Evolutionary conservation across 2,329 filamentous ascomycete species (phyloP).

Genomic region (Elsinoe fawcettii): DNA sequence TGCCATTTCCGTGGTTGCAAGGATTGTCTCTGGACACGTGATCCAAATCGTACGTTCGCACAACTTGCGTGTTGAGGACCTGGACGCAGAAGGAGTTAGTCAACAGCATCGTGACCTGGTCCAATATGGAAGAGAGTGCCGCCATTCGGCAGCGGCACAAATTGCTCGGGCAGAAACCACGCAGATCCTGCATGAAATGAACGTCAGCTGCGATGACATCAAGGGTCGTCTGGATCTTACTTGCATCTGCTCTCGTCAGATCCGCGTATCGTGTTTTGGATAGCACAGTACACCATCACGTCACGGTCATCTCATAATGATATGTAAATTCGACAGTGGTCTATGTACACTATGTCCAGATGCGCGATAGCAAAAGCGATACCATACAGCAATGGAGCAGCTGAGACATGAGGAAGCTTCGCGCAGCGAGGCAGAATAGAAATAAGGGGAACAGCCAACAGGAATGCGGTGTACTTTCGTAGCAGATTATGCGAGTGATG

Average conservation of each 20-base stretch:
- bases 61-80: too few species aligned
- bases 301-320: background rate
- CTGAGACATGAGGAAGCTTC: constrained; percentile 2
- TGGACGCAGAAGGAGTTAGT: too few species aligned
- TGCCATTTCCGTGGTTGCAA: too few species aligned
- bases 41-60: too few species aligned
- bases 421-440: constrained; percentile 8
- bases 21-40: too few species aligned
- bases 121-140: background rate
- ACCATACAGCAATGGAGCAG: background rate
- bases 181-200: background rate
- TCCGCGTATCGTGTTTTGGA: background rate
- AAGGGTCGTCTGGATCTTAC: background rate
- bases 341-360: constrained; percentile 14
- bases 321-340: background rate
- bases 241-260: background rate
- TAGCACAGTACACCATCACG: background rate
- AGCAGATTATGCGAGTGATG: background rate
- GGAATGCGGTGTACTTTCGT: background rate
- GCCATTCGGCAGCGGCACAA: background rate
- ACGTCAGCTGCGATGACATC: background rate
- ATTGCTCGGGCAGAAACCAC: background rate
- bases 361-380: background rate
- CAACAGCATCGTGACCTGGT: background rate
- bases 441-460: background rate